A percentile compares a stretch with the other conserved stretches of the same genome.
These are phyloP conservation scores for Cornus kousa DNA, from an alignment of 148 eudicot genomes.

Conservation along the genomic window DNA sequence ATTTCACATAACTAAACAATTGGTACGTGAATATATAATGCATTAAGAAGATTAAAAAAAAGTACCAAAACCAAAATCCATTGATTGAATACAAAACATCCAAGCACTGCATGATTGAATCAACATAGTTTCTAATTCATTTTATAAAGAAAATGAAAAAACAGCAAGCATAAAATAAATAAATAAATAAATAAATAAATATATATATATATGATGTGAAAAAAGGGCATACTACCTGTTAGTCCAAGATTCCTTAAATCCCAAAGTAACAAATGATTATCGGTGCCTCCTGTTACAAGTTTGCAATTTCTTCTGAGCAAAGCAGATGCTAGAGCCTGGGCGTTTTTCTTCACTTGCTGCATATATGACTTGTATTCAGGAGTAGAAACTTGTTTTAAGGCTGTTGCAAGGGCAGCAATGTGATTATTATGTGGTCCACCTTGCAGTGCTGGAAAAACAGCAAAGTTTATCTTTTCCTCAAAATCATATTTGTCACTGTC, in stretches of 20 bases:
- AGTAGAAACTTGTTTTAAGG: conserved; percentile 84
- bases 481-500: conserved; percentile 78
- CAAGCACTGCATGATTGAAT: too few relatives aligned
- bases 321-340: conserved; percentile 73
- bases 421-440: conserved; percentile 99
- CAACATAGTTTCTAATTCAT: too few relatives aligned
- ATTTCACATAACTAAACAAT: too few relatives aligned
- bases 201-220: not conserved
- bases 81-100: too few relatives aligned
- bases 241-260: conserved; percentile 84
- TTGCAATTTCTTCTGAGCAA: conserved; percentile 64
- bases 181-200: too few relatives aligned
- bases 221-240: conserved; percentile 46
- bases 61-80: too few relatives aligned
- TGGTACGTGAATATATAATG: too few relatives aligned
- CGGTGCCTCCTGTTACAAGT: conserved; percentile 97
- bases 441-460: conserved; percentile 91
- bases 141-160: not conserved
- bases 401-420: conserved; percentile 95
- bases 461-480: conserved; percentile 93
- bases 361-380: conserved; percentile 80
- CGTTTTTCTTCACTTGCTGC: conserved; percentile 94
- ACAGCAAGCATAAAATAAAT: too few relatives aligned
- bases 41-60: too few relatives aligned
- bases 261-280: conserved; percentile 93